Conservation (phyloP, 768 basidiomycete species). For the Mycena alexandri region DNA sequence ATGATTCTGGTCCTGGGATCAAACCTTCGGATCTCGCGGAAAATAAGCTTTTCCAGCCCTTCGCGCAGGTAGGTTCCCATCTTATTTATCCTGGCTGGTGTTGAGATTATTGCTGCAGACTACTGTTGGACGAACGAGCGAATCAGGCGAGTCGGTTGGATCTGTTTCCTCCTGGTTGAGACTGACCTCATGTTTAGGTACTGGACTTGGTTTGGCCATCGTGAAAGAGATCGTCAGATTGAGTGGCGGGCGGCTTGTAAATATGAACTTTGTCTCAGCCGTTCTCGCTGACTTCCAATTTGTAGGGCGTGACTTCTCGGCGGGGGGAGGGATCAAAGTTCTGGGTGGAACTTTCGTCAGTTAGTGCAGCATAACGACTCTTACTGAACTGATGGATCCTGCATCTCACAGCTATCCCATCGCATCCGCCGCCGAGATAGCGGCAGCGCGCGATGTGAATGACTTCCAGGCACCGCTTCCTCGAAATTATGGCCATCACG, state of each 20-base stretch:
- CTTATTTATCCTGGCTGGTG: slow-evolving; percentile 10
- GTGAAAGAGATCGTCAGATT: slow-evolving; percentile 58
- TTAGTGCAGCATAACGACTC: not conserved
- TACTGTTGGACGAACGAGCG: slow-evolving; percentile 54
- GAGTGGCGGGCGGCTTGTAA: slow-evolving; percentile 54
- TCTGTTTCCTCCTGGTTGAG: not conserved
- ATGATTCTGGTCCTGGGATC: slow-evolving; percentile 38
- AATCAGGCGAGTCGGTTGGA: slow-evolving; percentile 40
- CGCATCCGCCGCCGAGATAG: slow-evolving; percentile 22
- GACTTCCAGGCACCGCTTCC: slow-evolving; percentile 6
- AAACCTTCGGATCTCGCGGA: slow-evolving; percentile 42
- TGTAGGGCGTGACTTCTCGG: slow-evolving; percentile 44
- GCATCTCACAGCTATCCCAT: slow-evolving; percentile 27
- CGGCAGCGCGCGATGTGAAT: slow-evolving; percentile 29
- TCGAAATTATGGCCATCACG: not conserved
- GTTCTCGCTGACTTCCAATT: not conserved
- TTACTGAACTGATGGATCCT: not conserved
- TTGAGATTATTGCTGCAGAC: slow-evolving; percentile 40
- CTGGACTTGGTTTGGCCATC: slow-evolving; percentile 59
- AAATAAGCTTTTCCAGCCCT: slow-evolving; percentile 43
- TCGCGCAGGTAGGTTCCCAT: slow-evolving; percentile 36
- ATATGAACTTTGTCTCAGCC: not conserved
- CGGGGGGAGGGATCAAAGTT: slow-evolving; percentile 56
- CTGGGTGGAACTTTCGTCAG: slow-evolving; percentile 51
- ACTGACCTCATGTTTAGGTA: slow-evolving; percentile 42